These are phyloP conservation scores for Xanthoconium separans DNA, from an alignment of 1,284 basidiomycete species.

Conservation along the genomic window DNA sequence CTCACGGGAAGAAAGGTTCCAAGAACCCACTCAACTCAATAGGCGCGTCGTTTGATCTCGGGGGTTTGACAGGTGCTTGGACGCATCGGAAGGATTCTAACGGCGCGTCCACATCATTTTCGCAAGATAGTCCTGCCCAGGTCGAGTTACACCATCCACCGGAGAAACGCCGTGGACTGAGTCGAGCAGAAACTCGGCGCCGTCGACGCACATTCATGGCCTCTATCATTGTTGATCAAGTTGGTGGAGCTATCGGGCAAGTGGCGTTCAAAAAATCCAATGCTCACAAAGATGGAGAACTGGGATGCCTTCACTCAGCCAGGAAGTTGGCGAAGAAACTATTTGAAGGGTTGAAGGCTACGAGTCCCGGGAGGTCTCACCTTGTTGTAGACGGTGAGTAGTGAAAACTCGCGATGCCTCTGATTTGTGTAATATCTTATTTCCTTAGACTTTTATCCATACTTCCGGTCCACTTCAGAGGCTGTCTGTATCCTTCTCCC, in stretches of 20 bases:
- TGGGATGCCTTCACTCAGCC: slow-evolving; percentile 65
- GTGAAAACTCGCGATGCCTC: background rate
- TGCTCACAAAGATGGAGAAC: slow-evolving; percentile 54
- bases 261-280: slow-evolving; percentile 67
- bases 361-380: slow-evolving; percentile 55
- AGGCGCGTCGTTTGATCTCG: slow-evolving; percentile 32
- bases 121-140: slow-evolving; percentile 2
- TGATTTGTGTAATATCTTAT: background rate
- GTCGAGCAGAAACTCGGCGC: slow-evolving; percentile 39
- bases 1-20: slow-evolving; percentile 38
- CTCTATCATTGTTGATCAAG: slow-evolving; percentile 67
- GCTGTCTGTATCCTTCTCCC: slow-evolving; percentile 48
- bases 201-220: slow-evolving; percentile 55
- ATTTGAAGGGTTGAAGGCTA: slow-evolving; percentile 66
- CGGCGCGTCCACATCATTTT: slow-evolving; percentile 7
- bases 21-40: slow-evolving; percentile 31
- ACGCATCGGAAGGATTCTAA: slow-evolving; percentile 29
- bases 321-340: slow-evolving; percentile 72
- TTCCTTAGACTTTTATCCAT: slow-evolving; percentile 66
- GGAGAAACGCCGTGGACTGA: slow-evolving; percentile 18
- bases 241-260: slow-evolving; percentile 64
- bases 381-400: slow-evolving; percentile 63
- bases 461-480: slow-evolving; percentile 70
- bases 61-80: slow-evolving; percentile 22
- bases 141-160: slow-evolving; percentile 22